A percentile compares a stretch with the other conserved stretches of the same genome.
Evolutionary conservation across 1,284 basidiomycete species (phyloP).

Genomic region (Coniophora puteana): DNA sequence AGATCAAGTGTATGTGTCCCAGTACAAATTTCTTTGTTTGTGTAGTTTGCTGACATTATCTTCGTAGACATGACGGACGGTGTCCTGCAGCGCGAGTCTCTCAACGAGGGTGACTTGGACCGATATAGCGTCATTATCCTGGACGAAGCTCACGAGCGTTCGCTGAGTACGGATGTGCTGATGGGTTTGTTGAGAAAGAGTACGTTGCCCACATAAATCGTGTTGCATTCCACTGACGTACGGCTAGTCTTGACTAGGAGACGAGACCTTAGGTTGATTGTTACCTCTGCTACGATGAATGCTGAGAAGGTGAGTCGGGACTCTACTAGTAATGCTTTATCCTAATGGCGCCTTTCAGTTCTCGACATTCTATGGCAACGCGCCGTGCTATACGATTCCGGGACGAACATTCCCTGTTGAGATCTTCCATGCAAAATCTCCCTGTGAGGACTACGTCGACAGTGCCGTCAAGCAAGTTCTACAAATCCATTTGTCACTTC

Average conservation of each 20-base stretch:
- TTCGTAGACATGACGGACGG: slow-evolving; percentile 93
- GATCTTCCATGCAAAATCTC: slow-evolving; percentile 92
- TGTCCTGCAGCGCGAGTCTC: slow-evolving; percentile 90
- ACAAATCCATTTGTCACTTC: slow-evolving; percentile 92
- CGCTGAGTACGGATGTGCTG: slow-evolving; percentile 92
- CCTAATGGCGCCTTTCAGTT: slow-evolving; percentile 56
- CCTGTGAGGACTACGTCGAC: slow-evolving; percentile 99
- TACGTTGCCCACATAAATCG: slow-evolving; percentile 24
- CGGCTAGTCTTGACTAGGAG: slow-evolving; percentile 80
- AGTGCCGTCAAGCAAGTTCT: slow-evolving; percentile 96
- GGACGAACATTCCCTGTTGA: slow-evolving; percentile 99
- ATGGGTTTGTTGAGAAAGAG: slow-evolving; percentile 96
- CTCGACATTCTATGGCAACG: slow-evolving; percentile 91
- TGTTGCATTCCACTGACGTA: slow-evolving; percentile 9
- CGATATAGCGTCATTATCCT: slow-evolving; percentile 94
- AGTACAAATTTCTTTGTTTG: too few relatives aligned
- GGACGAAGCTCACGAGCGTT: slow-evolving; percentile 96
- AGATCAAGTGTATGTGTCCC: slow-evolving; percentile 85
- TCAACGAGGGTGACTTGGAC: slow-evolving; percentile 95
- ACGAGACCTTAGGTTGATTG: slow-evolving; percentile 92
- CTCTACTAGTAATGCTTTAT: neutral
- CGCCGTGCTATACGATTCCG: slow-evolving; percentile 95
- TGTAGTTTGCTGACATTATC: slow-evolving; percentile 10
- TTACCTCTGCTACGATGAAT: slow-evolving; percentile 99
- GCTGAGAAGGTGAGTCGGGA: slow-evolving; percentile 75